These are phyloP conservation scores for Tremella yokohamensis DNA, from an alignment of 768 basidiomycete species.

Conservation along the genomic window DNA sequence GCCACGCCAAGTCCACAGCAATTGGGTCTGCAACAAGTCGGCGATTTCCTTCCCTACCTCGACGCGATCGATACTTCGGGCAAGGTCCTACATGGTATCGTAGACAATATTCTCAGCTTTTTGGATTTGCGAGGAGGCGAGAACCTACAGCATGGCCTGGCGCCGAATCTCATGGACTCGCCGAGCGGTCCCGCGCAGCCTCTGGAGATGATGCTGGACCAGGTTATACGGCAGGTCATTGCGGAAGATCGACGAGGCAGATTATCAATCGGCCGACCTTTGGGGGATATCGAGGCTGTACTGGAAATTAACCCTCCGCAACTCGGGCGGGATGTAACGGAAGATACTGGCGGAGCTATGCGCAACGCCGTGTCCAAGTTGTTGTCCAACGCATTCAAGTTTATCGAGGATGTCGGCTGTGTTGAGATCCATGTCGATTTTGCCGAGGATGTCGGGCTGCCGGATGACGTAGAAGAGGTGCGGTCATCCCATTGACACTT, in stretches of 20 bases:
- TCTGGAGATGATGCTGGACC: constrained; percentile 41
- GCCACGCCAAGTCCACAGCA: constrained; percentile 15
- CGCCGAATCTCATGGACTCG: constrained; percentile 8
- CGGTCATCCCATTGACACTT: constrained; percentile 1
- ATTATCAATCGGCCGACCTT: constrained; percentile 22
- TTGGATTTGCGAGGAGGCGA: constrained; percentile 37
- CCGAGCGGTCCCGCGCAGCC: constrained; percentile 19
- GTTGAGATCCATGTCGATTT: constrained; percentile 42
- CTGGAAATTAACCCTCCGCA: constrained; percentile 44
- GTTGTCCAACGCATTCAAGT: constrained; percentile 44
- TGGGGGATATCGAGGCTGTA: constrained; percentile 35
- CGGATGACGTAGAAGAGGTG: constrained; percentile 38
- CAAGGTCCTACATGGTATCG: constrained; percentile 42
- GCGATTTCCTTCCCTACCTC: constrained; percentile 40
- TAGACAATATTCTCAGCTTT: constrained; percentile 48
- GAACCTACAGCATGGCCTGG: constrained; percentile 2
- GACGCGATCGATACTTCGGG: constrained; percentile 46
- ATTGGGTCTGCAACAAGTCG: constrained; percentile 26
- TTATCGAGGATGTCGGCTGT: constrained; percentile 40
- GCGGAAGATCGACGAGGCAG: constrained; percentile 28
- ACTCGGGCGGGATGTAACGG: constrained; percentile 37
- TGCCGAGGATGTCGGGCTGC: constrained; percentile 25
- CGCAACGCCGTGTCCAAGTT: constrained; percentile 40
- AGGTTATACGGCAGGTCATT: constrained; percentile 31
- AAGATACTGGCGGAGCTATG: constrained; percentile 44